phyloP scores from a whole-genome alignment of 164 flowering plant genomes.

The Annona cherimola region DNA sequence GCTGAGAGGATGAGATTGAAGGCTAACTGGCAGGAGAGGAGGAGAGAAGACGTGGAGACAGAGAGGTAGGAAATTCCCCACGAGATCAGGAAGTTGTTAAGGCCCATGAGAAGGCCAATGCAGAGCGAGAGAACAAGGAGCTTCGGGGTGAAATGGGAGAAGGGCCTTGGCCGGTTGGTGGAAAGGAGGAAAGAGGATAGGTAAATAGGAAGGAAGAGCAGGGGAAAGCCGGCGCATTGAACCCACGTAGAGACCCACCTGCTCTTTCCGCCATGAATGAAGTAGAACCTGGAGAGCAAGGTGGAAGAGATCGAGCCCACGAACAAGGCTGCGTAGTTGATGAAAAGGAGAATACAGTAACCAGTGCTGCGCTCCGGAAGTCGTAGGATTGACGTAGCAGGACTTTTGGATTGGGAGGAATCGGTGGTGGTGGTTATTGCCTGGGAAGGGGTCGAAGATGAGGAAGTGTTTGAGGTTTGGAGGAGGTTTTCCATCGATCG shows the following conservation, averaged over 20 bases:
- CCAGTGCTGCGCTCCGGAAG: not conserved
- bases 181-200: conserved; percentile 22
- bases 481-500: not conserved
- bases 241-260: conserved; percentile 76
- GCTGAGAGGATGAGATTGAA: conserved; percentile 62
- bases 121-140: conserved; percentile 18
- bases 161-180: conserved; percentile 31
- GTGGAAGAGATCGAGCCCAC: conserved; percentile 53
- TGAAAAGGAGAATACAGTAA: conserved; percentile 34
- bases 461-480: not conserved
- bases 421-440: not conserved
- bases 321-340: conserved; percentile 41
- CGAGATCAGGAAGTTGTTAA: conserved; percentile 63
- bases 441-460: not conserved
- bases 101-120: conserved; percentile 51
- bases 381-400: not conserved
- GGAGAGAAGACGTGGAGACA: conserved; percentile 62
- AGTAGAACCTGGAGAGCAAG: conserved; percentile 61
- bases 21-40: conserved; percentile 56
- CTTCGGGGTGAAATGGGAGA: conserved; percentile 33
- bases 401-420: not conserved
- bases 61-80: conserved; percentile 75
- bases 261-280: conserved; percentile 72
- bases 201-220: conserved; percentile 45
- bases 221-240: conserved; percentile 70